Base-by-base conservation (phyloP, 176 grass and related monocot species). In the Carex parvula region DNA sequence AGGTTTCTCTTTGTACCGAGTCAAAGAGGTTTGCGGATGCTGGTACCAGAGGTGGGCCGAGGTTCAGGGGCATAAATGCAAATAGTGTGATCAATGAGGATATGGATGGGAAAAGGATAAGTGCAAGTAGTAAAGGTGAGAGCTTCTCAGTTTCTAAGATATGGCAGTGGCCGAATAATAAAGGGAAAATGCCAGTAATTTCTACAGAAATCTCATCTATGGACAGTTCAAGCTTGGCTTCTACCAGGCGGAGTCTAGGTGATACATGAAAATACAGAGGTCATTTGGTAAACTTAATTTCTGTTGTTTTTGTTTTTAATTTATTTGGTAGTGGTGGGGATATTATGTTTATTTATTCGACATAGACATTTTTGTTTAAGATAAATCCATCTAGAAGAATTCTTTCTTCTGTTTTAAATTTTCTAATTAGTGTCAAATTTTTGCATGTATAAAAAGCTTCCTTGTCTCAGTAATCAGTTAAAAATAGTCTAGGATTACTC, bases 121-220 rank as follows among this genome's bases (percentile, higher is more conserved):
- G 85, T 61, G 86, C 86, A 18, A 90, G 89, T 16, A 91, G 92
- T 84, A 91, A 90, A 85, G 89, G 92, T 41, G 95, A 98, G 84
- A 98, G 95, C 90, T 94, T 98, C 84, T 98, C 95, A 5, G 86
- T 98, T 64, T 94, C 95, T 52, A 98, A 98, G 90, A 94, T 98
- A 78, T 98, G 95, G 95, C 95, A 98, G 57, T 93, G 95, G 95
- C 74, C 87, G 30, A 64, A 89, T 84, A 86, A 93, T 80, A 88
- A 90, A 86, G 85, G 80, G 61, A 64, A 82, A 66, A 84, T 97
- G 67, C 87, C 92, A 0, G 64, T 58, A 24, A 79, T 90, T 64
- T 84, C 71, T 35, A 6, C 89, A 82, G 90, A 94, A 84, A 88
- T 81, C 59, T 89, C 87, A 66, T 85, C 92, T 61, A 79, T 87